Base-by-base conservation (phyloP, 1,284 basidiomycete genomes). In the Moniliella sp. region DNA sequence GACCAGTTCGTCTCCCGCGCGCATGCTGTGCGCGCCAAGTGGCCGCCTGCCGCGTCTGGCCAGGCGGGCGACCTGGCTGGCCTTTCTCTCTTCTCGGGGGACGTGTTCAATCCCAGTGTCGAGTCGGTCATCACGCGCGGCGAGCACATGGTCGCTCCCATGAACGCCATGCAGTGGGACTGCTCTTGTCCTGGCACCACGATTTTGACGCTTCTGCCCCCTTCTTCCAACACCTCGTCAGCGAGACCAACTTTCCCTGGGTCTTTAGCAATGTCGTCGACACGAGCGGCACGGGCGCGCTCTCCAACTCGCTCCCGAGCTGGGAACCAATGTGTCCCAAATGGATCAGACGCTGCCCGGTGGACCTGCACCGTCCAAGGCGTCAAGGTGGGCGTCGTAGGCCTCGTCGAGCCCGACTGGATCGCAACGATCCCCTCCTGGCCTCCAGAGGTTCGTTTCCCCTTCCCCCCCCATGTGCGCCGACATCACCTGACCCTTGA, bases 111-210 rank as follows among this genome's bases (percentile, higher is more conserved):
- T 12, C 82, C 81, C 0, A 79, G 76, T 3, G 70, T 82, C 0
- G 81, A 86, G 62, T 79, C 75, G 46, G 74, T 75, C 5, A 74
- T 91, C 14, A 86, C 82, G 3, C 66, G 83, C 57, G 83, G 83
- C 26, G 81, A 76, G 38, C 81, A 88, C 69, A 79, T 88, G 78
- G 78, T 81, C 45, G 48, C 67, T 38, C 30, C 39, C 7, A 39
- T 44, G 36, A 35, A 57, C 30, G 33, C 33, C 13, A 43, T 46
- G 37, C 40, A 43, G 25, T 31, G 51, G 14, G 47, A 48, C 27
- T 42, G 36, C 27, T 45, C 10, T 82, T 80, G 57, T 67, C 72
- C 33, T 64, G 78, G 67, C 31, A 42, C 23, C 50, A 54, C 29
- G 50, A 54, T 21, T 44, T 41, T 35, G 43, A 42, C 23, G 45